Conservation (phyloP, 129 eudicot species). For the Centrapalus pauciflorus region DNA sequence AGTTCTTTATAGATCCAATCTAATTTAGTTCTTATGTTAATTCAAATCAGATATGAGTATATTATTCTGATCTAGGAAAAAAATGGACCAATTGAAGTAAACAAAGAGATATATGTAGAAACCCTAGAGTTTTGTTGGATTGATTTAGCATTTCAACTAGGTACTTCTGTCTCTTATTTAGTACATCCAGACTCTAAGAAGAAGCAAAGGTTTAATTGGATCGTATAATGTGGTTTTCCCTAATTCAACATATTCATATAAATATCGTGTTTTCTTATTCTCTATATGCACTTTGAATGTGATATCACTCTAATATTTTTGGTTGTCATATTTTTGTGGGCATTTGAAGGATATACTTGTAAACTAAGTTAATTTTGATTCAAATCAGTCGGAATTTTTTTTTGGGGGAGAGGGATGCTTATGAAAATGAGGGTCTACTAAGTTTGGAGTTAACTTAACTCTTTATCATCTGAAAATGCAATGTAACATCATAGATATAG, state of each 20-base stretch:
- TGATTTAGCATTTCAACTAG: too few species aligned
- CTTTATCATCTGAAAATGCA: neutral
- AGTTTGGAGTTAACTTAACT: too few species aligned
- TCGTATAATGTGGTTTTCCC: neutral
- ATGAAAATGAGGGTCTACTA: too few species aligned
- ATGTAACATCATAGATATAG: neutral
- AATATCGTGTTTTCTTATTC: neutral
- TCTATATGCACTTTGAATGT: neutral
- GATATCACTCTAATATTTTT: neutral
- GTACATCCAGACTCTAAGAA: neutral
- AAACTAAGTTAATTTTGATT: neutral
- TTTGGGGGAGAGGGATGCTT: neutral
- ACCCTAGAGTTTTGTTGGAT: constrained; percentile 10
- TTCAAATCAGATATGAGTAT: constrained; percentile 5
- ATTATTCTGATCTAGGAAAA: constrained; percentile 13
- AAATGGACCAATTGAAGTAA: neutral
- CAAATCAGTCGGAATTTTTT: neutral
- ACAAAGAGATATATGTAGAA: constrained; percentile 7
- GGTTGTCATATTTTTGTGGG: neutral
- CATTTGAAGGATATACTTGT: neutral
- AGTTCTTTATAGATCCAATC: constrained; percentile 17
- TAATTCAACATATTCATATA: neutral
- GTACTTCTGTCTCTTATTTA: neutral
- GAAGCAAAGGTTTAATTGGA: neutral
- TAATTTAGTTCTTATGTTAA: neutral